Conservation (phyloP, 2,329 filamentous ascomycete species). For the Harringtonia aguacate region DNA sequence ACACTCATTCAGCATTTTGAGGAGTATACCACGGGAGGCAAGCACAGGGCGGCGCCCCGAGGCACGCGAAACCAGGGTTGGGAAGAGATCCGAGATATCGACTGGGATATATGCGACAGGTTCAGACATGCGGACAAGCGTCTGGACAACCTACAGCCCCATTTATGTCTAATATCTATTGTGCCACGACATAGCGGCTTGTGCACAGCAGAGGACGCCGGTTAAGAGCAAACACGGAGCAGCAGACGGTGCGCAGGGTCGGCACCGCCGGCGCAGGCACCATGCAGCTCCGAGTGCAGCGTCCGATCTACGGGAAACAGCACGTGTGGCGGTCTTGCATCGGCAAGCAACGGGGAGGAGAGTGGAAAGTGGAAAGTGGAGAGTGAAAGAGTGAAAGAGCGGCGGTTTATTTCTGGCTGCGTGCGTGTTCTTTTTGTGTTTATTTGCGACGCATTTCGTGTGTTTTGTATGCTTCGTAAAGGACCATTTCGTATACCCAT, state of each 20-base stretch:
- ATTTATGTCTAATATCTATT: neutral
- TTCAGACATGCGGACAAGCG: neutral
- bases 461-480: slow-evolving; percentile 5
- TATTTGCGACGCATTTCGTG: neutral
- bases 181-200: neutral
- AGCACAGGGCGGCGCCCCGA: slow-evolving; percentile 1
- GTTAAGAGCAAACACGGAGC: too few relatives aligned
- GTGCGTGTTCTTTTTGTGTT: too few relatives aligned
- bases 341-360: too few relatives aligned
- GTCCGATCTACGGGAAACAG: neutral
- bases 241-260: too few relatives aligned
- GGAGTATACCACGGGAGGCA: slow-evolving; percentile 1
- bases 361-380: neutral
- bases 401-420: too few relatives aligned
- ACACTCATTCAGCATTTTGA: slow-evolving; percentile 2
- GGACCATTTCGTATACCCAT: slow-evolving; percentile 1
- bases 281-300: neutral
- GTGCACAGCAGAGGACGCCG: too few relatives aligned
- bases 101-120: neutral
- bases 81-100: neutral
- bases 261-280: too few relatives aligned
- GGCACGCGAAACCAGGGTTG: neutral
- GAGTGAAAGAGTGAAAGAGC: neutral
- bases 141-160: neutral
- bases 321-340: neutral